These are phyloP conservation scores for Dactylonectria macrodidyma DNA, from an alignment of 2,329 filamentous ascomycete genomes.

Conservation along the genomic window DNA sequence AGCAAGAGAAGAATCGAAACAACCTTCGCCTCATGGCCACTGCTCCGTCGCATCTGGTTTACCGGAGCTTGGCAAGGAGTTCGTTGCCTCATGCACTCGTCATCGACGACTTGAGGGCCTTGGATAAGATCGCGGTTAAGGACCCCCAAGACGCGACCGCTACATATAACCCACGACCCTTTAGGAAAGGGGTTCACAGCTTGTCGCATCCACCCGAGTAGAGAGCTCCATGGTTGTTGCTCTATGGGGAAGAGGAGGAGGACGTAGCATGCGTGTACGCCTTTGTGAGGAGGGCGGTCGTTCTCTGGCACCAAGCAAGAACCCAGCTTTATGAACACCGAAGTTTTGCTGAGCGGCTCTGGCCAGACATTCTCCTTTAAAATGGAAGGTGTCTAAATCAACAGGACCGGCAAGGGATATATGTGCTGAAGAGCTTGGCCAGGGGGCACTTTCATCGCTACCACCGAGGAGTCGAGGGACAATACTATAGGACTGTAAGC, in stretches of 20 bases:
- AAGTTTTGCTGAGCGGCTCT: not conserved
- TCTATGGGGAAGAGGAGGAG: not conserved
- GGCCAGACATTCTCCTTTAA: not conserved
- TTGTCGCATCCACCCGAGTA: conserved; percentile 2
- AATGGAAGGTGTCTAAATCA: not conserved
- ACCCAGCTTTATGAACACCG: not conserved
- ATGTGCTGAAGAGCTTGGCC: not conserved
- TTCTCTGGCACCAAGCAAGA: conserved; percentile 1
- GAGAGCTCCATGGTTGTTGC: not conserved
- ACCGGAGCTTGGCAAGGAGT: no score
- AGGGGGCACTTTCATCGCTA: conserved; percentile 4
- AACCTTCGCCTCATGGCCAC: no score
- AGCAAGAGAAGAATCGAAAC: no score
- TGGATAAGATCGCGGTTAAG: no score
- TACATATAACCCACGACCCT: no score
- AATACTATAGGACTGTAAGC: not conserved
- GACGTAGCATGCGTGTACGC: not conserved
- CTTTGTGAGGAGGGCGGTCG: not conserved
- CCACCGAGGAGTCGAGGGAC: not conserved
- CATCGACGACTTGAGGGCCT: no score
- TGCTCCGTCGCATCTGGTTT: no score
- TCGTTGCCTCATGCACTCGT: no score
- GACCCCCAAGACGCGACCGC: no score
- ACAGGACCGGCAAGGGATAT: not conserved
- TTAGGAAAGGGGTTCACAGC: conserved; percentile 6